Evolutionary conservation across 2,329 filamentous ascomycete species (phyloP).

Genomic region (Podosphaera xanthii): DNA sequence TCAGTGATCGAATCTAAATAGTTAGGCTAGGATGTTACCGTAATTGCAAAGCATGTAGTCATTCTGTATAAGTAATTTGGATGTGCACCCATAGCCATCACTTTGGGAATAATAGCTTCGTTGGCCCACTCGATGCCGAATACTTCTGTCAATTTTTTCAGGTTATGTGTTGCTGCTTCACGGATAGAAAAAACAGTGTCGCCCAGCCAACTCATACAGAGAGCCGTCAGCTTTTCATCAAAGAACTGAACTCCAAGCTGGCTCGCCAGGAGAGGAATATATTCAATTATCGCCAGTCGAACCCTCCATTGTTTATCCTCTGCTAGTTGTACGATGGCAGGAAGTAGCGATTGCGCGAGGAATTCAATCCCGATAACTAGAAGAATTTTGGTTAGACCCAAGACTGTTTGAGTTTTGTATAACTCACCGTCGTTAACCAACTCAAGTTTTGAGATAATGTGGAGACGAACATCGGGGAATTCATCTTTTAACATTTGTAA

Average conservation of each 20-base stretch:
- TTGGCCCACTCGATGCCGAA: constrained; percentile 97
- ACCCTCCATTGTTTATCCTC: constrained; percentile 99
- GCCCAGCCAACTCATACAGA: constrained; percentile 97
- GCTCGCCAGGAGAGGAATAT: constrained; percentile 85
- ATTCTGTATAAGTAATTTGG: constrained; percentile 98
- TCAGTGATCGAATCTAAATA: background rate
- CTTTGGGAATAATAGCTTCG: constrained; percentile 92
- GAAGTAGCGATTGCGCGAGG: constrained; percentile 84
- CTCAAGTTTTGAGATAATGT: constrained; percentile 99
- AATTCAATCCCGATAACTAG: constrained; percentile 92
- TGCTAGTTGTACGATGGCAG: constrained; percentile 88
- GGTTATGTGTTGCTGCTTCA: constrained; percentile 87
- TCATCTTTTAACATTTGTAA: constrained; percentile 99
- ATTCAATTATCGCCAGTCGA: constrained; percentile 93
- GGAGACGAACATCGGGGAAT: constrained; percentile 89
- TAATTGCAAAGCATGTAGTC: constrained; percentile 99
- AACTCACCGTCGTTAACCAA: constrained; percentile 74
- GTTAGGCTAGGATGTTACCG: constrained; percentile 33
- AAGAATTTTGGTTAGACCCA: constrained; percentile 5
- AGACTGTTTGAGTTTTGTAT: background rate
- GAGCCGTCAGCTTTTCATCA: constrained; percentile 80
- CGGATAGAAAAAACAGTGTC: constrained; percentile 98
- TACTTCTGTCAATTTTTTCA: constrained; percentile 96
- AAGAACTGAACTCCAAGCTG: constrained; percentile 96
- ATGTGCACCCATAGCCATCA: constrained; percentile 94